These are phyloP conservation scores for Tolypocladium ovalisporum DNA, from an alignment of 2,329 filamentous ascomycete genomes.

Conservation along the genomic window DNA sequence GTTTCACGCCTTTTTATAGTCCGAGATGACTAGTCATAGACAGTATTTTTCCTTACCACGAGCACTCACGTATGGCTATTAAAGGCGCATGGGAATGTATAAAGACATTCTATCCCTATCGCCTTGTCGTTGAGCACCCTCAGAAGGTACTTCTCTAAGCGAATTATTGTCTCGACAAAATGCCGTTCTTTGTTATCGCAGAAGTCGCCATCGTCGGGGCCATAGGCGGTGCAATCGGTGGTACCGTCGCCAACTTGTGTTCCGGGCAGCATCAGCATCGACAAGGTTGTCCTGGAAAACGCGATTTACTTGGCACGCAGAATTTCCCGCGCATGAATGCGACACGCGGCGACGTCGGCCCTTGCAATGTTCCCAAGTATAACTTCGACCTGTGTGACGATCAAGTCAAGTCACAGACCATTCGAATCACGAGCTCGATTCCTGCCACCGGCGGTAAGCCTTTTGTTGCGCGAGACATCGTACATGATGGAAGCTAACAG, in stretches of 20 bases:
- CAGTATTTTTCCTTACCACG: too few species aligned
- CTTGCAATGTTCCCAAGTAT: background rate
- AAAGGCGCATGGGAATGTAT: too few species aligned
- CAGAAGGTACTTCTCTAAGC: background rate
- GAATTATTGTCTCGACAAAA: background rate
- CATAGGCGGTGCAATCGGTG: background rate
- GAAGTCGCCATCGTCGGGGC: background rate
- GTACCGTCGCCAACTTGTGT: background rate
- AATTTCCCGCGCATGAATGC: background rate
- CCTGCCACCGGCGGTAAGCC: background rate
- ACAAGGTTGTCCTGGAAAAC: background rate
- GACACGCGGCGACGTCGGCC: background rate
- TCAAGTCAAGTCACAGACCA: background rate
- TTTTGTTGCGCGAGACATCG: too few species aligned
- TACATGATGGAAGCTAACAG: too few species aligned
- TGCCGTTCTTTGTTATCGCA: too few species aligned
- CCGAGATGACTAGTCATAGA: background rate
- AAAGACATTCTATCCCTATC: too few species aligned
- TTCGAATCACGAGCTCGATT: background rate
- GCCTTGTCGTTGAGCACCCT: too few species aligned
- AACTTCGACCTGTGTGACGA: background rate
- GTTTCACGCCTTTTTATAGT: background rate
- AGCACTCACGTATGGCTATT: too few species aligned
- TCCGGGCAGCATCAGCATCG: too few species aligned
- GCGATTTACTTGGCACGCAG: background rate